These are phyloP conservation scores for Marchantia paleacea DNA, from an alignment of 225 moss, liverwort and hornwort genomes.

Conservation along the genomic window DNA sequence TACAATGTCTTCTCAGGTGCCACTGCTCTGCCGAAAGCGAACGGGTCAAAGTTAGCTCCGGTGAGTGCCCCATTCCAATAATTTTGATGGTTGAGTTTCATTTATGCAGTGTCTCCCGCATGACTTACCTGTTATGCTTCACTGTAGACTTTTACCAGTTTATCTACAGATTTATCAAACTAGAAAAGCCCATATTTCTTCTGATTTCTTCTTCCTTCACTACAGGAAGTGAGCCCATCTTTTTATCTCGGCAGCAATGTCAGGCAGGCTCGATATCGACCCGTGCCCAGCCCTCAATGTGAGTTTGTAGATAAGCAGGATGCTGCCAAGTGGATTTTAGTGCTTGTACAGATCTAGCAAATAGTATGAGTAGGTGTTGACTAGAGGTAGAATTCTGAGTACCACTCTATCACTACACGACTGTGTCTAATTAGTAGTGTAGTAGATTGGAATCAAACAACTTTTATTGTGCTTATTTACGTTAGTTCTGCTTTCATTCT, in stretches of 20 bases:
- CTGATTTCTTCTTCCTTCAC: not conserved
- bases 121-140: no score
- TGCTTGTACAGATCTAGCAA: not conserved
- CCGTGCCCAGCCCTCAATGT: constrained; percentile 58
- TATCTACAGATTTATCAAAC: no score
- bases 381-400: not conserved
- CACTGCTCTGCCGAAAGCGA: not conserved
- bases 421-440: no score
- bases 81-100: not conserved
- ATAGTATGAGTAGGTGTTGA: not conserved
- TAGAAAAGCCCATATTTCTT: no score
- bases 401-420: no score
- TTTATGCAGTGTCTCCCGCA: no score
- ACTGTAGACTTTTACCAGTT: no score
- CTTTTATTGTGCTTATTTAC: no score
- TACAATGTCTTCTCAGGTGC: constrained; percentile 11
- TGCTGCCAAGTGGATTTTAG: no score
- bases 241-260: constrained; percentile 46
- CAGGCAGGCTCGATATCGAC: constrained; percentile 55
- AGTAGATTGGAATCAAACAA: no score
- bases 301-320: not conserved
- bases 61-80: not conserved
- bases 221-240: constrained; percentile 49
- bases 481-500: not conserved
- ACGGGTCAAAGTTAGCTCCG: constrained; percentile 3